A percentile compares a stretch with the other conserved stretches of the same genome.
phyloP scores from a whole-genome alignment of 75 land plant genomes.

The Adiantum capillusveneris region DNA sequence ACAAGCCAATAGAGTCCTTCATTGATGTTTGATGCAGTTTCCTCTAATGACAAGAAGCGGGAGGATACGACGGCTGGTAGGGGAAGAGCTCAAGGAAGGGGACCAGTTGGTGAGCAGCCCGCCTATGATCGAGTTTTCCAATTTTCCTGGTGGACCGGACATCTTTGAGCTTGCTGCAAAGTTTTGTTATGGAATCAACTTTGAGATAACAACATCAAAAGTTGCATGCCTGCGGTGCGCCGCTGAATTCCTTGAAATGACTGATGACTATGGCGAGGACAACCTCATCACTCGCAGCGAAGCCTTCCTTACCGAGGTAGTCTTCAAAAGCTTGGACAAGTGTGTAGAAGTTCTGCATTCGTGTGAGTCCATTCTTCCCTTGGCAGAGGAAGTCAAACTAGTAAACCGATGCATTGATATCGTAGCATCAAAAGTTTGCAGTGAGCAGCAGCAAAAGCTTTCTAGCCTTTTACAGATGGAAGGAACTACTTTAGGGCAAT shows the following conservation, averaged over 20 bases:
- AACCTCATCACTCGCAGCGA: conserved; percentile 70
- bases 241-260: conserved; percentile 76
- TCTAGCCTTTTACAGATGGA: too few relatives aligned
- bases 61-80: conserved; percentile 68
- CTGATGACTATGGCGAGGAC: conserved; percentile 35
- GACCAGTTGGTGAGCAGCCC: conserved; percentile 2
- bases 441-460: conserved; percentile 43
- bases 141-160: conserved; percentile 72
- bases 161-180: conserved; percentile 67
- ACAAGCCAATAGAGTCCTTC: too few relatives aligned
- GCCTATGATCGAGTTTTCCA: conserved; percentile 43
- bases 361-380: conserved; percentile 64
- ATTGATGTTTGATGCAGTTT: conserved; percentile 42
- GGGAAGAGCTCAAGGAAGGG: conserved; percentile 45
- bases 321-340: conserved; percentile 64
- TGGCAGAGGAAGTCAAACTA: conserved; percentile 69
- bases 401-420: conserved; percentile 64
- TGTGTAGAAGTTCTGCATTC: conserved; percentile 58
- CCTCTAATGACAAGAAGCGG: conserved; percentile 87
- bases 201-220: conserved; percentile 70
- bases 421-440: conserved; percentile 58
- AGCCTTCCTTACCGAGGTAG: conserved; percentile 54
- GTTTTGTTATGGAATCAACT: conserved; percentile 85
- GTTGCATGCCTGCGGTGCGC: conserved; percentile 72
- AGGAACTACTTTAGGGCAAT: too few relatives aligned